Evolutionary conservation across 495 filamentous ascomycete genomes (phyloP).

Genomic region (Pyrenula aspistea): DNA sequence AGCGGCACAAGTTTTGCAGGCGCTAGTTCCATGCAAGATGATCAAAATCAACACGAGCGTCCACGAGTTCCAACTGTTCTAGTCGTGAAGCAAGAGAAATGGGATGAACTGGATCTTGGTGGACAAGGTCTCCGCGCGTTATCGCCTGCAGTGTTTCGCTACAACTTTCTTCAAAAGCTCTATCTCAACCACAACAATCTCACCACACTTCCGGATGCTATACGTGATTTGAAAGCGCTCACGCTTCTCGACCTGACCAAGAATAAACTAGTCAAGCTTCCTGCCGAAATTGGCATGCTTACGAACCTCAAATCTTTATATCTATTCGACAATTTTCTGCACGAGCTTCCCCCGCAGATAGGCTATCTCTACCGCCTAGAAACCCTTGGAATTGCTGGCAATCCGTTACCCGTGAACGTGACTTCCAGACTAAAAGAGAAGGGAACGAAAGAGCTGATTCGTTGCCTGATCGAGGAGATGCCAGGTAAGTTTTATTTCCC

Average conservation of each 20-base stretch:
- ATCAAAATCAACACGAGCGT: constrained; percentile 27
- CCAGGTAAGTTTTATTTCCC: constrained; percentile 46
- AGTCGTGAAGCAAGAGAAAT: constrained; percentile 55
- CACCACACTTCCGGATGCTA: constrained; percentile 55
- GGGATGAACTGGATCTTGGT: constrained; percentile 84
- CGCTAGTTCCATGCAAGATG: neutral
- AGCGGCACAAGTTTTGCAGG: constrained; percentile 4
- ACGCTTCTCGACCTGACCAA: constrained; percentile 74
- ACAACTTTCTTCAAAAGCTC: constrained; percentile 75
- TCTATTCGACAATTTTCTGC: constrained; percentile 81
- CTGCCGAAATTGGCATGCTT: constrained; percentile 92
- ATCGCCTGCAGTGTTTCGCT: constrained; percentile 66
- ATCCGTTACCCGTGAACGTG: constrained; percentile 60
- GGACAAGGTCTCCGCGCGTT: constrained; percentile 83
- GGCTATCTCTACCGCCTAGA: constrained; percentile 80
- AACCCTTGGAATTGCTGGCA: constrained; percentile 83
- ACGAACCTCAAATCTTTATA: constrained; percentile 68
- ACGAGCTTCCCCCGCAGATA: constrained; percentile 69
- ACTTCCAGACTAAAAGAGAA: constrained; percentile 72
- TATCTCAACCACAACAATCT: constrained; percentile 89
- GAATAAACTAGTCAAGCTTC: constrained; percentile 73
- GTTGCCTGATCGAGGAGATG: constrained; percentile 67
- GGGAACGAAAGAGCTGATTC: constrained; percentile 75
- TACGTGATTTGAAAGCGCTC: constrained; percentile 70
- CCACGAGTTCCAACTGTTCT: constrained; percentile 20